These are phyloP conservation scores for Phaseolus lunatus DNA, from an alignment of 306 rosid species.

Conservation along the genomic window DNA sequence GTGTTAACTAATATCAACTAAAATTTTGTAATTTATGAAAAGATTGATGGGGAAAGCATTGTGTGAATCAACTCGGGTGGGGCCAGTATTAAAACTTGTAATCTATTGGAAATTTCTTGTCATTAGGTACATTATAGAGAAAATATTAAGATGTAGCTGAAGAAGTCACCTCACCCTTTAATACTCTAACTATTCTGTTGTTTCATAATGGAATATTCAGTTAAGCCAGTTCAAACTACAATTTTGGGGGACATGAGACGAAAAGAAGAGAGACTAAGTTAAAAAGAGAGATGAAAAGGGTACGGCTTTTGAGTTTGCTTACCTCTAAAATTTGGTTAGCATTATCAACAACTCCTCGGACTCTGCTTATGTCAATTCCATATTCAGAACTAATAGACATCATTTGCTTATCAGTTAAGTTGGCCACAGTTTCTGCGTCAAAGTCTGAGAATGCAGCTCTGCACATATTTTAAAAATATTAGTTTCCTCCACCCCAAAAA, in stretches of 20 bases:
- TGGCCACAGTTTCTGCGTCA: slow-evolving; percentile 81
- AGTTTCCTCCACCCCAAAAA: slow-evolving; percentile 15
- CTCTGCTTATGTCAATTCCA: slow-evolving; percentile 85
- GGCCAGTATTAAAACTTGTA: slow-evolving; percentile 45
- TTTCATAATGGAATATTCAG: slow-evolving; percentile 48
- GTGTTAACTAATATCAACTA: slow-evolving; percentile 19
- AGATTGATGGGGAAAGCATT: slow-evolving; percentile 14
- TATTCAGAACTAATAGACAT: slow-evolving; percentile 70
- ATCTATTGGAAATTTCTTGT: slow-evolving; percentile 55
- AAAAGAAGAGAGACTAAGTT: slow-evolving; percentile 43
- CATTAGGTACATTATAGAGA: slow-evolving; percentile 38
- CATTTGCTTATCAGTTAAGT: slow-evolving; percentile 85
- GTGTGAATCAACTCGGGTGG: slow-evolving; percentile 49
- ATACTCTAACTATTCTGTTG: slow-evolving; percentile 30
- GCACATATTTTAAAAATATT: slow-evolving; percentile 37
- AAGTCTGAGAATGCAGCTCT: slow-evolving; percentile 90
- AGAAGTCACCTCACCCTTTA: slow-evolving; percentile 36
- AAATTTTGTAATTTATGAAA: neutral
- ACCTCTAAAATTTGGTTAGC: slow-evolving; percentile 88
- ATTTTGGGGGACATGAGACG: slow-evolving; percentile 40
- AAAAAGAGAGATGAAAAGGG: slow-evolving; percentile 37
- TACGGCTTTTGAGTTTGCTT: slow-evolving; percentile 30
- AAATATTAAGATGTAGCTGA: slow-evolving; percentile 27
- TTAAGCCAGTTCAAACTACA: slow-evolving; percentile 39
- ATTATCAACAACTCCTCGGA: slow-evolving; percentile 94